phyloP scores from a whole-genome alignment of 2,329 filamentous ascomycete genomes.

The Ophiostoma piceae region DNA sequence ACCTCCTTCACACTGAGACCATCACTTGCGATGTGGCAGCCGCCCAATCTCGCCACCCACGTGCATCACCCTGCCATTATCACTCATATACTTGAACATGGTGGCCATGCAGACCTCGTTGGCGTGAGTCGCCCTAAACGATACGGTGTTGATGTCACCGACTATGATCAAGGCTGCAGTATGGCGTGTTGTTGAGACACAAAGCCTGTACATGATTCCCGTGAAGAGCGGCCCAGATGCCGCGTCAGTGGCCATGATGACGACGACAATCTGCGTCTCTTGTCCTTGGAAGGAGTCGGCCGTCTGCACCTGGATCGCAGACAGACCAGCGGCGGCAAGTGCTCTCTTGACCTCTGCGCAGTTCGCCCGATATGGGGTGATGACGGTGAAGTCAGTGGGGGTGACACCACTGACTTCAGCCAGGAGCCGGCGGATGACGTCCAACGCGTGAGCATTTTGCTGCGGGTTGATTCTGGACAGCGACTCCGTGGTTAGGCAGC shows the following conservation, averaged over 20 bases:
- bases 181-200: not conserved
- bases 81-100: not conserved
- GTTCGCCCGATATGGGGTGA: not conserved
- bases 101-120: not conserved
- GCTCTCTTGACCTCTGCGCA: not conserved
- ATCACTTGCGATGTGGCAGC: no score
- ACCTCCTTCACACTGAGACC: no score
- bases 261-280: not conserved
- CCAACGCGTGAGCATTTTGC: no score
- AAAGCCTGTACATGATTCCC: not conserved
- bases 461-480: no score
- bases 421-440: no score
- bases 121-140: no score
- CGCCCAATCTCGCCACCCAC: no score
- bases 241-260: not conserved
- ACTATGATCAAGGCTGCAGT: not conserved
- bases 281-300: not conserved
- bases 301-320: not conserved
- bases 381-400: not conserved
- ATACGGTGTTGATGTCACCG: not conserved
- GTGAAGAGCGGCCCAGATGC: not conserved
- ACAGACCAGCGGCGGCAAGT: not conserved
- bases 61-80: not conserved
- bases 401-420: not conserved
- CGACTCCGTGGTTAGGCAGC: no score